These are phyloP conservation scores for Pythium diclinum DNA, from an alignment of 352 stramenopile genomes.

Conservation along the genomic window DNA sequence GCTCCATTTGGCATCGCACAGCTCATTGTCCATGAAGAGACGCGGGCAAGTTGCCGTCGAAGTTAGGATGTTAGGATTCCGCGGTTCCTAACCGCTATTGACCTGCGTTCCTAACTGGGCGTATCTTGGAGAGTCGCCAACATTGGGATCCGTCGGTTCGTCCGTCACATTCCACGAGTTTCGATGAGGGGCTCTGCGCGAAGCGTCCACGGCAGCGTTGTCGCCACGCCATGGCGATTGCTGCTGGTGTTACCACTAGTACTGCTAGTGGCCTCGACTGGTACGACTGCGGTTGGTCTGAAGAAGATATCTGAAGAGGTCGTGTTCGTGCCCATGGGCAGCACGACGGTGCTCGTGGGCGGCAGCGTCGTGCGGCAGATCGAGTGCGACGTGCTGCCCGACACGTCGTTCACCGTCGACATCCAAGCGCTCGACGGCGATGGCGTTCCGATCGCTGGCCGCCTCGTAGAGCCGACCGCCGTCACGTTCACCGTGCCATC, in stretches of 20 bases:
- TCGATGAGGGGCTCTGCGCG: neutral
- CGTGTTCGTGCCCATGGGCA: conserved; percentile 54
- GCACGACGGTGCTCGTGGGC: conserved; percentile 46
- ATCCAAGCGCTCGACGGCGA: conserved; percentile 45
- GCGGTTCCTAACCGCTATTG: conserved; percentile 6
- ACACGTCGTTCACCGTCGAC: conserved; percentile 42
- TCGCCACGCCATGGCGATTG: neutral
- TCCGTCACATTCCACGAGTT: neutral
- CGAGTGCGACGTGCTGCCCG: conserved; percentile 38
- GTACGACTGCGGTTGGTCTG: neutral
- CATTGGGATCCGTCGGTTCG: neutral
- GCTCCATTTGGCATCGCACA: neutral
- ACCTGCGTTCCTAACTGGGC: neutral
- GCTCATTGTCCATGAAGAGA: neutral
- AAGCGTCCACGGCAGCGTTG: neutral
- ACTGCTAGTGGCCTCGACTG: neutral
- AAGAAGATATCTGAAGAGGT: neutral
- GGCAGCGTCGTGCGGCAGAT: conserved; percentile 39
- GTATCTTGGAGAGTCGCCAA: conserved; percentile 22
- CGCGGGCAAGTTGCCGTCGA: neutral
- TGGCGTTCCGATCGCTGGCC: neutral
- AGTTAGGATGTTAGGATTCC: too few species aligned
- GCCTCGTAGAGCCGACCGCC: conserved; percentile 36
- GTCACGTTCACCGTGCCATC: conserved; percentile 36
- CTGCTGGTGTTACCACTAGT: neutral